Conservation (phyloP, 1,284 basidiomycete species). For the Entoloma clypeatum region DNA sequence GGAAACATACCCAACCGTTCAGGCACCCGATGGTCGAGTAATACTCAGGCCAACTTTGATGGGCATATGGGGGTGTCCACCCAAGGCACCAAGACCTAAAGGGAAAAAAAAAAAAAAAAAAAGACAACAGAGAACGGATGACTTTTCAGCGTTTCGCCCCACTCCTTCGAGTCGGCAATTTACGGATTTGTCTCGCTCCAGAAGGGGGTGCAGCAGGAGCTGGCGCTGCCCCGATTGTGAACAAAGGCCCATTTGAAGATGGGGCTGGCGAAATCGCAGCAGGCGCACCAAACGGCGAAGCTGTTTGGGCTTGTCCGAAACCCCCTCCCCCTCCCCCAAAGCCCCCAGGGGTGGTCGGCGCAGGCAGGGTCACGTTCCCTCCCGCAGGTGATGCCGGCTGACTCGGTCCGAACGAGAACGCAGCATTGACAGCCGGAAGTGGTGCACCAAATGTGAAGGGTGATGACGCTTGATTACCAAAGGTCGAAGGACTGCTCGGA, state of each 20-base stretch:
- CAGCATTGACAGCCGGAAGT: slow-evolving; percentile 24
- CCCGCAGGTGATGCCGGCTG: slow-evolving; percentile 59
- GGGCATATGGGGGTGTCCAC: too few species aligned
- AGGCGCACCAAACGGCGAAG: slow-evolving; percentile 39
- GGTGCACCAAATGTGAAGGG: slow-evolving; percentile 40
- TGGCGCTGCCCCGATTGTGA: slow-evolving; percentile 56
- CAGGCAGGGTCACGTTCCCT: slow-evolving; percentile 29
- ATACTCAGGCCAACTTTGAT: too few species aligned
- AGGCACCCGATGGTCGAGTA: too few species aligned
- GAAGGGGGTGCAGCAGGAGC: slow-evolving; percentile 28
- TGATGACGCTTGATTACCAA: slow-evolving; percentile 40
- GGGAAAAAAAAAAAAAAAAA: slow-evolving; percentile 6
- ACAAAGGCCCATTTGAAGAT: slow-evolving; percentile 38
- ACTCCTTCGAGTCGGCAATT: slow-evolving; percentile 45
- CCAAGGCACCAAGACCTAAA: slow-evolving; percentile 9
- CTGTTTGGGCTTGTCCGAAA: slow-evolving; percentile 37
- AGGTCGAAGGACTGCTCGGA: slow-evolving; percentile 54
- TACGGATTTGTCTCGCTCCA: slow-evolving; percentile 46
- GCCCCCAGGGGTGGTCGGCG: slow-evolving; percentile 34
- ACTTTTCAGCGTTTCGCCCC: slow-evolving; percentile 34
- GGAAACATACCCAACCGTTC: too few species aligned
- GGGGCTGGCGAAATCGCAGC: slow-evolving; percentile 31
- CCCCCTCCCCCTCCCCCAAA: slow-evolving; percentile 32
- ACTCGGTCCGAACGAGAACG: slow-evolving; percentile 44
- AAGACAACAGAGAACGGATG: slow-evolving; percentile 6